Evolutionary conservation across 225 moss, liverwort and hornwort genomes (phyloP).

Genomic region (Pseudisothecium myosuroides): DNA sequence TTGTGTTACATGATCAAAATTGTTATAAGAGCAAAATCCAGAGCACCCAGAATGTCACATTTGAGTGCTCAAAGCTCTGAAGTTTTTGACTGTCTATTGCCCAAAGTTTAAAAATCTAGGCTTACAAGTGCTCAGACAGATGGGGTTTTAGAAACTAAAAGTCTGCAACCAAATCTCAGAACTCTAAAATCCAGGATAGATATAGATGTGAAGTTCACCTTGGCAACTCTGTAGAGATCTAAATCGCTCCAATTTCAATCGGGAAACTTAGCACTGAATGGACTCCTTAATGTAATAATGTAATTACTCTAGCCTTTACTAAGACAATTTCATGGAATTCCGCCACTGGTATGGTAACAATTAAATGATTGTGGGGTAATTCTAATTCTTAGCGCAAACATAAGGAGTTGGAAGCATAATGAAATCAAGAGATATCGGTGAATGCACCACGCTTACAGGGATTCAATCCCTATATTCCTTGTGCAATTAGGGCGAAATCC

Average conservation of each 20-base stretch:
- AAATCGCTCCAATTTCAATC: background rate
- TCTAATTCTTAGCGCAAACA: background rate
- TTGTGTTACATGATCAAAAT: background rate
- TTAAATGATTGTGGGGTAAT: background rate
- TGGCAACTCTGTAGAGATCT: background rate
- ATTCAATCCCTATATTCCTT: fast-evolving
- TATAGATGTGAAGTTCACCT: background rate
- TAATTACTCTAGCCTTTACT: background rate
- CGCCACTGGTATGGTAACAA: background rate
- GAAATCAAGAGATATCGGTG: background rate
- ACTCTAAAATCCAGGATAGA: background rate
- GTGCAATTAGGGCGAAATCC: too few species aligned
- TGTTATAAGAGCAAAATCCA: background rate
- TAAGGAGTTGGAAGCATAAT: background rate
- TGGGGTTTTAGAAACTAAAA: background rate
- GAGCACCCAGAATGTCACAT: background rate
- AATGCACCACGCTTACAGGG: background rate
- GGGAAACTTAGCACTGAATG: background rate
- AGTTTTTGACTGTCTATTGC: background rate
- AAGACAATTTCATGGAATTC: background rate
- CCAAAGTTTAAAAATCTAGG: background rate
- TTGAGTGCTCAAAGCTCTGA: background rate
- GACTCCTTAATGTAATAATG: background rate
- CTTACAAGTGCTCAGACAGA: background rate
- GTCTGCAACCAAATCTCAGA: background rate